Base-by-base conservation (phyloP, 441 rosid genomes). In the Syzygium syzygioides region DNA sequence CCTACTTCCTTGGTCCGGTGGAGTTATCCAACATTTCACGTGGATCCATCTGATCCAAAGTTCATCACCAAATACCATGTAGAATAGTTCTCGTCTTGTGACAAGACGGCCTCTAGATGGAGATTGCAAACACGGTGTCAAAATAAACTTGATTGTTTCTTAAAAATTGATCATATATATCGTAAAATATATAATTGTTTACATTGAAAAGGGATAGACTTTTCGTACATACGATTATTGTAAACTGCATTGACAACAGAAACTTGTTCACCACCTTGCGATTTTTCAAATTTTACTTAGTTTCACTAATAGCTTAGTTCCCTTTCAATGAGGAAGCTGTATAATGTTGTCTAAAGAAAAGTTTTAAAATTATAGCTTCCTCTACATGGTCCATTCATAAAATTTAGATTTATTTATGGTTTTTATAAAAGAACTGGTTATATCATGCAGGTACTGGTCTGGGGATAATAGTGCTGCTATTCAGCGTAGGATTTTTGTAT, bases 341-440 rank as follows among this genome's bases (percentile, higher is more conserved):
- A 41, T 41, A 41, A 5, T 41, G 45, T 41, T 41, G 45, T 41
- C 45, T 41, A 41, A 41, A 41, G 45, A 5, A 41, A 41, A 1
- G 1, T 41, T 41, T 41, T 1, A 41, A 41, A 41, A 41, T 45
- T 45, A 6, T 45, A 45, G 2, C 2, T 5, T 5, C 45, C 7
- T 62, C 25, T n/a, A 62, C 34, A 62, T 62, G 37, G 34, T 62
- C 37, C 0, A 4, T n/a, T 30, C 9, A 45, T 45, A 45, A 45
- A 37, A 37, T 37, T 37, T 37, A 37, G 37, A 37, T 37, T 37
- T 37, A 37, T 37, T 5, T 4, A 1, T 37, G 41, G 41, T 37
- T 37, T 14, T 0, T 14, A n/a, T 7, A 19, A 7, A 14, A 14
- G 15, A 64, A 64, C 5, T 0, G 3, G 0, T 64, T 10, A 14